Conservation (phyloP, 2,329 filamentous ascomycete species). For the Dactylellina cionopaga region DNA sequence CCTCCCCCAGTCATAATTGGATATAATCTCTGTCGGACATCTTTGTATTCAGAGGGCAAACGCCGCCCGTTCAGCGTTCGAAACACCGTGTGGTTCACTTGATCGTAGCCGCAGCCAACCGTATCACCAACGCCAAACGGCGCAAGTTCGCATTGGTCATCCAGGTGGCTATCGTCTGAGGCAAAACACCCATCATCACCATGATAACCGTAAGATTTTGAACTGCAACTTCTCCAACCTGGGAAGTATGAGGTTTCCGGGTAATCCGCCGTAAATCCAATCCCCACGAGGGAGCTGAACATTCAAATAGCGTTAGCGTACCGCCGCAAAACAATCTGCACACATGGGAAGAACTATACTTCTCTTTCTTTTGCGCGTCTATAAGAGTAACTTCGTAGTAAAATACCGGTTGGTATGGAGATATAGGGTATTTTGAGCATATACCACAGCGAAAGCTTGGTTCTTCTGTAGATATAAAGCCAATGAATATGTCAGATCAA, state of each 20-base stretch:
- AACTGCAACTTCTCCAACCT: not conserved
- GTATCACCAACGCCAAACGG: constrained; percentile 18
- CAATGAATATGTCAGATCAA: no score
- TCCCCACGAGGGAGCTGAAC: not conserved
- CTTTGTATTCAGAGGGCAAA: not conserved
- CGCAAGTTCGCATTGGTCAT: not conserved
- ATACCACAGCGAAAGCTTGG: not conserved
- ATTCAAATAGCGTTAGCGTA: not conserved
- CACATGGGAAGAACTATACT: not conserved
- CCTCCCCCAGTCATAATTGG: not conserved
- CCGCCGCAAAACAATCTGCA: no score
- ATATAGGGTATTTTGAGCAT: not conserved
- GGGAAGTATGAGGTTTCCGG: not conserved
- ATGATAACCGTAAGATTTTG: not conserved
- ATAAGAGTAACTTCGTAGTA: constrained; percentile 28
- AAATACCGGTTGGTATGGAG: constrained; percentile 7
- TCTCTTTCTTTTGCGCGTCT: not conserved
- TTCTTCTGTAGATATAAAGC: no score
- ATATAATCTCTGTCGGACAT: constrained; percentile 7
- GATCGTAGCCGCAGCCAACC: constrained; percentile 28
- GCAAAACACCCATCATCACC: not conserved
- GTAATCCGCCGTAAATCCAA: not conserved
- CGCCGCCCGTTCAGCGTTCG: constrained; percentile 25
- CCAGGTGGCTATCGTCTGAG: not conserved
- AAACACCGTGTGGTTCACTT: not conserved